Percentiles rank a stretch among this genome's conserved stretches.
Evolutionary conservation across 768 basidiomycete genomes (phyloP).

Genomic region (Paxillus rubicundulus): DNA sequence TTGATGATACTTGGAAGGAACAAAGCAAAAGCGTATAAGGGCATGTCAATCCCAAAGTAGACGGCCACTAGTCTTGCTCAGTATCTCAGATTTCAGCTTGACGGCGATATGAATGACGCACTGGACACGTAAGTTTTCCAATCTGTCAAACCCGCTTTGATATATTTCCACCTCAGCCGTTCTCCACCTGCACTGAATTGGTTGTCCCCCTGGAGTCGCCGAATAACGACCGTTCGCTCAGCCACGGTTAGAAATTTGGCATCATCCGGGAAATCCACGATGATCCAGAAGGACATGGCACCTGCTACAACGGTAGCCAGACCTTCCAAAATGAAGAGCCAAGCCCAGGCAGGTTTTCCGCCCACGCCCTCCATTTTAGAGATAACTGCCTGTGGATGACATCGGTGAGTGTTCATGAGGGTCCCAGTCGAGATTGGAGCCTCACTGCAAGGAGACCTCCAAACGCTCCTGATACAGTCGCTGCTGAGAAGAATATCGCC

Average conservation of each 20-base stretch:
- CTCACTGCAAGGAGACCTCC: constrained; percentile 69
- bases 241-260: constrained; percentile 73
- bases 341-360: constrained; percentile 62
- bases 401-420: not conserved
- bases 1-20: constrained; percentile 81
- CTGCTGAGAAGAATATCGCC: constrained; percentile 73
- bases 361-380: constrained; percentile 71
- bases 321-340: constrained; percentile 79
- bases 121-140: constrained; percentile 66
- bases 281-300: constrained; percentile 65
- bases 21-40: constrained; percentile 73
- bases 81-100: not conserved
- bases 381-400: constrained; percentile 46
- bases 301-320: constrained; percentile 68
- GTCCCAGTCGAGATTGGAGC: not conserved
- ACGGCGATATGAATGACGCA: constrained; percentile 3
- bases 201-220: constrained; percentile 62
- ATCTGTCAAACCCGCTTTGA: constrained; percentile 57
- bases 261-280: constrained; percentile 82
- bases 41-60: constrained; percentile 57
- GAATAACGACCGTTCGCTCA: constrained; percentile 65
- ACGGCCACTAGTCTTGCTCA: constrained; percentile 44
- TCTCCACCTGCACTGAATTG: constrained; percentile 77
- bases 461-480: constrained; percentile 81
- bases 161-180: constrained; percentile 52